A percentile compares a stretch with the other conserved stretches of the same genome.
Conservation (phyloP, 2,329 filamentous ascomycete genomes). For the Tolypocladium ovalisporum region DNA sequence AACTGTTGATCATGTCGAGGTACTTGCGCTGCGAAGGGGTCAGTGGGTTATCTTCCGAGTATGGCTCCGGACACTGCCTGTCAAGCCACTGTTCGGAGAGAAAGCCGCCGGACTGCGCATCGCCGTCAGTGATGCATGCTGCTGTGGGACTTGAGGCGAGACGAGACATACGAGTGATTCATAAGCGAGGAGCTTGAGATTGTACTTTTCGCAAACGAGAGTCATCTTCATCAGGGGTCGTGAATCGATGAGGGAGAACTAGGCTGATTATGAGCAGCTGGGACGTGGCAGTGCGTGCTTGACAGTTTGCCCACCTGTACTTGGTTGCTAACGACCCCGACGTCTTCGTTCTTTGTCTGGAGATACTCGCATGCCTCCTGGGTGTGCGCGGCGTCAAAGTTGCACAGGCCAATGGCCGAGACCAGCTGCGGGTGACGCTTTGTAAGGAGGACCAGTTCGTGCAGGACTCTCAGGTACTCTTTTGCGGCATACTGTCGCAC, state of each 20-base stretch:
- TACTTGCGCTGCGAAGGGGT: not conserved
- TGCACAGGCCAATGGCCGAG: not conserved
- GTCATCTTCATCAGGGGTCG: not conserved
- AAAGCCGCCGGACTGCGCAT: not conserved
- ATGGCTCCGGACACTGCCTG: not conserved
- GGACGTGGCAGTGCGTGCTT: not conserved
- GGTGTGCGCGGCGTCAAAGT: not conserved
- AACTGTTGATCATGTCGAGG: not conserved
- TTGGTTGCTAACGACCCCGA: not conserved
- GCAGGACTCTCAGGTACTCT: not conserved
- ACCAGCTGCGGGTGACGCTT: not conserved
- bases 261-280: not conserved
- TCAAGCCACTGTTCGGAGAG: not conserved
- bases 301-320: not conserved
- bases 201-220: not conserved
- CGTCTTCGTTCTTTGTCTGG: not conserved
- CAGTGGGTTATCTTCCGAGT: not conserved
- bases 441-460: not conserved
- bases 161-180: not conserved
- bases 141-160: not conserved
- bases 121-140: not conserved
- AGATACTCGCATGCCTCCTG: not conserved
- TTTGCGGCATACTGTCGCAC: not conserved
- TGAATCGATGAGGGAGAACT: not conserved
- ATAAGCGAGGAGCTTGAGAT: not conserved